phyloP scores from a whole-genome alignment of 2,329 filamentous ascomycete species.

The Zasmidium angulare region DNA sequence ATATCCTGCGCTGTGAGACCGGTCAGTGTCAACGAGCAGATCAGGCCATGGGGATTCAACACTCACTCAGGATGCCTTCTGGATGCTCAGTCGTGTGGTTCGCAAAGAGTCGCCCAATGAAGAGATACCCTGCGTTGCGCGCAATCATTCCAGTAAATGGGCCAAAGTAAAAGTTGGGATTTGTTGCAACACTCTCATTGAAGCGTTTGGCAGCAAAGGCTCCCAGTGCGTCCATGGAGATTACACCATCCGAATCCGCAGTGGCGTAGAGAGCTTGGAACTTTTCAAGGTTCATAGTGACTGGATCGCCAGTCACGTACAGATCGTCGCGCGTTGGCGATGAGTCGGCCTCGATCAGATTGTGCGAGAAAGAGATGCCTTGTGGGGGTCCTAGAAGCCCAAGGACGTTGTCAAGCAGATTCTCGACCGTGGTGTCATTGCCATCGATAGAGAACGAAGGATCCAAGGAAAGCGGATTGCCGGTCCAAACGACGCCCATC shows the following conservation, averaged over 20 bases:
- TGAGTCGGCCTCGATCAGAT: constrained; percentile 55
- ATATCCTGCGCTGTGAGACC: constrained; percentile 6
- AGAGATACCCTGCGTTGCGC: constrained; percentile 22
- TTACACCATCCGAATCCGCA: constrained; percentile 14
- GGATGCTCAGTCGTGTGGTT: neutral
- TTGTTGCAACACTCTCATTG: constrained; percentile 21
- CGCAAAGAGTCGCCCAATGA: constrained; percentile 8
- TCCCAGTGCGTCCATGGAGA: constrained; percentile 29
- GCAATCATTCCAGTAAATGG: constrained; percentile 27
- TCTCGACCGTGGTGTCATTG: constrained; percentile 27
- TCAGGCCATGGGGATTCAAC: neutral
- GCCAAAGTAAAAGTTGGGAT: constrained; percentile 28
- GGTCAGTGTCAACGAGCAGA: neutral
- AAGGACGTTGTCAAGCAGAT: constrained; percentile 37
- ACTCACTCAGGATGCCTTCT: neutral
- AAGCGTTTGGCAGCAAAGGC: constrained; percentile 26
- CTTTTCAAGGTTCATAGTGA: constrained; percentile 51
- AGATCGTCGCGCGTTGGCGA: constrained; percentile 55
- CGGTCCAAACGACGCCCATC: constrained; percentile 29
- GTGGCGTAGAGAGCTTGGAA: constrained; percentile 49
- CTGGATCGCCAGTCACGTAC: constrained; percentile 48
- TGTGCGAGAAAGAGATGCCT: constrained; percentile 50
- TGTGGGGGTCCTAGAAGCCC: constrained; percentile 26
- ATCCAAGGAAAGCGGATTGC: constrained; percentile 42
- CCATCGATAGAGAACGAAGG: constrained; percentile 27